phyloP scores from a whole-genome alignment of 208 protist genomes.

The Phytomonas francai region DNA sequence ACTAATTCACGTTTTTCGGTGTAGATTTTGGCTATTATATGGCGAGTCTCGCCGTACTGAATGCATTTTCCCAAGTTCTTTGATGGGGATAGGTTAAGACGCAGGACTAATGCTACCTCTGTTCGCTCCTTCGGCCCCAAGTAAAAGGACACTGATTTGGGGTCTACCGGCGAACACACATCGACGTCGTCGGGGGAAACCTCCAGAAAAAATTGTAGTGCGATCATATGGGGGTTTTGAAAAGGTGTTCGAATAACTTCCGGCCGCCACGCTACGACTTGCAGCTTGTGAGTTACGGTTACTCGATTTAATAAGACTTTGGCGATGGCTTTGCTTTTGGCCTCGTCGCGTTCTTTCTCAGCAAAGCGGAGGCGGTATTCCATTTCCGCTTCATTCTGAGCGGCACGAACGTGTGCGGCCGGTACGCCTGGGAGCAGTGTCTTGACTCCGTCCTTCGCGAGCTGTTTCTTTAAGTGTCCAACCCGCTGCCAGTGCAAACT shows the following conservation, averaged over 20 bases:
- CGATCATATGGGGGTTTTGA: conserved; percentile 46
- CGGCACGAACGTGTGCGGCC: conserved; percentile 31
- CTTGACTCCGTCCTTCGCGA: conserved; percentile 16
- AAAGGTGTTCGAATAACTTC: conserved; percentile 56
- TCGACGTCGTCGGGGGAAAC: conserved; percentile 23
- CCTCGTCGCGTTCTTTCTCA: conserved; percentile 63
- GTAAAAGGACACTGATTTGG: conserved; percentile 23
- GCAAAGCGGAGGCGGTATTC: conserved; percentile 73
- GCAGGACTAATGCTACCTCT: conserved; percentile 44
- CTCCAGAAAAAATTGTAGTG: conserved; percentile 70
- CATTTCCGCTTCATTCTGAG: conserved; percentile 36
- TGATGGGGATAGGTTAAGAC: conserved; percentile 17
- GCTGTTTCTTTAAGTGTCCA: conserved; percentile 49
- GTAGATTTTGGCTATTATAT: conserved; percentile 49
- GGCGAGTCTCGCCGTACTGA: not conserved
- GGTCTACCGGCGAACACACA: conserved; percentile 28
- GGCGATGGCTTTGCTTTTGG: conserved; percentile 70
- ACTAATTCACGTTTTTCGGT: conserved; percentile 59
- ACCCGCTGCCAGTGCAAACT: conserved; percentile 58
- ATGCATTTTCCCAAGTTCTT: not conserved
- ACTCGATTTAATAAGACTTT: conserved; percentile 60
- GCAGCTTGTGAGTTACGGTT: conserved; percentile 53
- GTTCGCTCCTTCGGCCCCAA: conserved; percentile 55
- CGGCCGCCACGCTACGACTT: conserved; percentile 46
- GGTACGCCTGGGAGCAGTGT: conserved; percentile 39